Evolutionary conservation across 257 asterid genomes (phyloP).

Genomic region (Ajuga chamaepitys): DNA sequence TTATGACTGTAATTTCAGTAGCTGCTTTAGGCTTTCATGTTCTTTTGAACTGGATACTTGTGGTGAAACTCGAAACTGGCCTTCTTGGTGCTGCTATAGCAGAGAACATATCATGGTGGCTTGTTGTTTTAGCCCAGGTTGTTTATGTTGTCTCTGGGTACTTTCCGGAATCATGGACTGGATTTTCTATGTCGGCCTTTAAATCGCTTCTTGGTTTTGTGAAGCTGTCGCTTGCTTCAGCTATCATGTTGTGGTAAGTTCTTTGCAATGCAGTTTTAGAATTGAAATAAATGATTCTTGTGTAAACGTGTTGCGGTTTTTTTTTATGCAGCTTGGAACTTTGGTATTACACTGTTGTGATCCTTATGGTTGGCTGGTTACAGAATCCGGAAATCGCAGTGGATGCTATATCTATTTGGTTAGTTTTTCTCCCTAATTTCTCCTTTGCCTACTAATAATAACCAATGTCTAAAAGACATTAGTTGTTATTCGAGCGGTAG

Average conservation of each 20-base stretch:
- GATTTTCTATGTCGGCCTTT: constrained; percentile 59
- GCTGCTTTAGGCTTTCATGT: constrained; percentile 48
- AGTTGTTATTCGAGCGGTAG: too few species aligned
- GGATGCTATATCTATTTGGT: constrained; percentile 80
- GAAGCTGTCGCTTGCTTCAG: constrained; percentile 79
- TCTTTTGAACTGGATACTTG: constrained; percentile 61
- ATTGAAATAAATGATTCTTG: background rate
- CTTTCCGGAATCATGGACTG: constrained; percentile 80
- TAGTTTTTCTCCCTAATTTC: constrained; percentile 2
- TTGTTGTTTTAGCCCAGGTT: constrained; percentile 65
- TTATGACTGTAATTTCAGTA: constrained; percentile 53
- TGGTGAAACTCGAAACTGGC: constrained; percentile 45
- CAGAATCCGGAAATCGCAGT: constrained; percentile 74
- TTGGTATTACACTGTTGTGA: constrained; percentile 67
- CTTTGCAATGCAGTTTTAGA: background rate
- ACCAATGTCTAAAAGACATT: too few species aligned
- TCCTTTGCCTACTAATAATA: background rate
- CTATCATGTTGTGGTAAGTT: constrained; percentile 78
- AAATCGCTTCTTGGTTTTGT: constrained; percentile 48
- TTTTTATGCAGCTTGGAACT: constrained; percentile 59
- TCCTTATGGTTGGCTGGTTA: constrained; percentile 78
- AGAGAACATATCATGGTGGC: constrained; percentile 79
- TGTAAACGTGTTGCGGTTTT: background rate
- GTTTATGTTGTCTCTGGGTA: constrained; percentile 57
- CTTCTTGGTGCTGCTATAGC: constrained; percentile 80